Evolutionary conservation across 176 grass and related monocot species (phyloP), one percentile per base, ranked within the genome.

Genomic region (Carex kokanica): DNA sequence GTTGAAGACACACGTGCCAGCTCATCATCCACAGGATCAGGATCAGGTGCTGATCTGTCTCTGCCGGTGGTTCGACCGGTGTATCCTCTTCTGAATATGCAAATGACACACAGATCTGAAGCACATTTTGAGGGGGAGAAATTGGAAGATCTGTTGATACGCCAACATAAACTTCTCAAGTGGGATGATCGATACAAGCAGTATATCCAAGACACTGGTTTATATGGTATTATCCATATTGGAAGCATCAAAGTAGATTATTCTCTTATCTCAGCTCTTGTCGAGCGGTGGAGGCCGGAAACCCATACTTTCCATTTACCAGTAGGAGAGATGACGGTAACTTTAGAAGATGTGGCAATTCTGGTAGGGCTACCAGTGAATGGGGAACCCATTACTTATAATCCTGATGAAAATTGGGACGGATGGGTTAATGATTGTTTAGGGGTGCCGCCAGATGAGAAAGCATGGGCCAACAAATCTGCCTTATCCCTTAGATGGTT

Each of bases 311-410:
- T 79, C 16, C 52, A 79, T 59, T 56, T 79, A 36, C 75, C 53
- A 59, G 75, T 56, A 32, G 75, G 75, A 56, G 75, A 79, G 75
- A 79, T 79, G 75, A 79, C 75, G 5, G 55, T 79, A 17, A 79
- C 75, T 56, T 79, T 79, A 59, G 53, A 79, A 79, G 75, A 81
- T 81, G 78, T 81, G 78, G 58, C 57, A 24, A 61, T 81, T 13
- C 56, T 81, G n/a, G 47, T 64, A 64, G 57, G 78, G 18, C 9
- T 81, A 64, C 78, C 54, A 36, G 60, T 81, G n/a, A 20, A 81
- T 45, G 58, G 78, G n/a, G 32, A 81, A 41, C 78, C 58, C 10
- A 47, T 73, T 73, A 61, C 60, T 16, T 61, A 58, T 23, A 23
- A 23, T 36, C 14, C 52, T 0, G 55, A 81, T 73, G 41, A 73